Conservation (phyloP, 2,329 filamentous ascomycete genomes). For the Trichoderma sp. region DNA sequence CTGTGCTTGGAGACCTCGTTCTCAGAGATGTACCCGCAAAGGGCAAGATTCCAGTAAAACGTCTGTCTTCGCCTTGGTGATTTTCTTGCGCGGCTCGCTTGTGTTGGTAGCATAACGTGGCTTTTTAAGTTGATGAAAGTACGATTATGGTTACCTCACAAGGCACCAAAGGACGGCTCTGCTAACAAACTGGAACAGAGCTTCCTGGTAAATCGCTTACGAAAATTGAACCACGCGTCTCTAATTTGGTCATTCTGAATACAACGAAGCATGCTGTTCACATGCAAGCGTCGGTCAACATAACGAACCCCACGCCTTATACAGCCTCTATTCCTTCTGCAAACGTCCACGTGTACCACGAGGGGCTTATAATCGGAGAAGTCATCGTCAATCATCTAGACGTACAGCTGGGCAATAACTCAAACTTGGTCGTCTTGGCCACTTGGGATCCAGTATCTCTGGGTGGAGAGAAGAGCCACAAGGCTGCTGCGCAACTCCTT, state of each 20-base stretch:
- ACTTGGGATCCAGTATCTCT: constrained; percentile 68
- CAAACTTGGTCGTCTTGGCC: constrained; percentile 63
- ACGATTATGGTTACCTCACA: constrained; percentile 23
- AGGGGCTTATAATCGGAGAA: constrained; percentile 72
- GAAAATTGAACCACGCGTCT: constrained; percentile 59
- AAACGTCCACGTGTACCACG: constrained; percentile 72
- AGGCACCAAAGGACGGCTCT: constrained; percentile 16
- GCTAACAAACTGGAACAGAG: constrained; percentile 48
- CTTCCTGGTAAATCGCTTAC: constrained; percentile 53
- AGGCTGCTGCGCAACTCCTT: constrained; percentile 67
- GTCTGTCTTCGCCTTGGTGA: constrained; percentile 67
- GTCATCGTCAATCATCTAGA: constrained; percentile 63
- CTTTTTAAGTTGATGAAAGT: constrained; percentile 14
- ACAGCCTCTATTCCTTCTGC: constrained; percentile 77
- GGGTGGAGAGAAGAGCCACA: constrained; percentile 59
- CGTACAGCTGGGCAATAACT: constrained; percentile 68
- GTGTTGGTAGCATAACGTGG: constrained; percentile 28
- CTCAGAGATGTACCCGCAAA: constrained; percentile 81
- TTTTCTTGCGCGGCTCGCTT: constrained; percentile 24
- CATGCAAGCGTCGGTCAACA: constrained; percentile 69
- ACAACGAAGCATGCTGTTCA: constrained; percentile 70
- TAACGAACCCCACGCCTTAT: constrained; percentile 89
- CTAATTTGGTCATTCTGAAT: constrained; percentile 67
- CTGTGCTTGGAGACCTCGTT: constrained; percentile 75
- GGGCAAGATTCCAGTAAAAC: constrained; percentile 86